Evolutionary conservation across 2,329 filamentous ascomycete species (phyloP).

Genomic region (Pleurostoma richardsiae): DNA sequence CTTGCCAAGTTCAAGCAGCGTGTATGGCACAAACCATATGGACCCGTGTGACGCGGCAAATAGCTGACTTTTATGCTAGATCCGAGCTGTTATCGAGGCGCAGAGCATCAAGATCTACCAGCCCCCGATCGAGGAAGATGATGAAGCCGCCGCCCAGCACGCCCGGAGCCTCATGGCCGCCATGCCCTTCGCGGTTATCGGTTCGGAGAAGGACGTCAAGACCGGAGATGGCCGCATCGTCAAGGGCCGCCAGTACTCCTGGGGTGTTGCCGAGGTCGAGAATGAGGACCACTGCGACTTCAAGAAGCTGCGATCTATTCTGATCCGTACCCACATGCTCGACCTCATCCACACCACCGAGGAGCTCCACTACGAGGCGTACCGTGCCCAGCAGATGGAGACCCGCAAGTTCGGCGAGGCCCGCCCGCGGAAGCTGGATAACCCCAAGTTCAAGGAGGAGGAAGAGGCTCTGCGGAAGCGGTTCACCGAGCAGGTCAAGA

Average conservation of each 20-base stretch:
- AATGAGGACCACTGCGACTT: constrained; percentile 99
- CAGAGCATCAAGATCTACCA: constrained; percentile 99
- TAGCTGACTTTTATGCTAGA: constrained; percentile 47
- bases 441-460: constrained; percentile 99
- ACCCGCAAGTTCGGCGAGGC: constrained; percentile 99
- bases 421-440: constrained; percentile 94
- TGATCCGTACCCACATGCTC: constrained; percentile 99
- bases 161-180: constrained; percentile 91
- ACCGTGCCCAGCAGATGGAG: constrained; percentile 99
- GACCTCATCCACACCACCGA: constrained; percentile 99
- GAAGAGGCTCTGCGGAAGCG: constrained; percentile 97
- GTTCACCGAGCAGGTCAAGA: constrained; percentile 99
- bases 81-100: constrained; percentile 90
- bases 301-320: constrained; percentile 98
- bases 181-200: constrained; percentile 98
- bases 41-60: not conserved
- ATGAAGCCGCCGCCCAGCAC: constrained; percentile 92
- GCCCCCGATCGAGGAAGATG: constrained; percentile 95
- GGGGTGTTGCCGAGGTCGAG: constrained; percentile 99
- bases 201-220: constrained; percentile 98
- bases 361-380: constrained; percentile 98
- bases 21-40: constrained; percentile 42
- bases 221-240: constrained; percentile 92
- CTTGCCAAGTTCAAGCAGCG: constrained; percentile 91
- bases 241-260: constrained; percentile 98